A percentile compares a stretch with the other conserved stretches of the same genome.
phyloP scores from a whole-genome alignment of 2,329 filamentous ascomycete genomes.

The Sclerotinia sclerotiorum region DNA sequence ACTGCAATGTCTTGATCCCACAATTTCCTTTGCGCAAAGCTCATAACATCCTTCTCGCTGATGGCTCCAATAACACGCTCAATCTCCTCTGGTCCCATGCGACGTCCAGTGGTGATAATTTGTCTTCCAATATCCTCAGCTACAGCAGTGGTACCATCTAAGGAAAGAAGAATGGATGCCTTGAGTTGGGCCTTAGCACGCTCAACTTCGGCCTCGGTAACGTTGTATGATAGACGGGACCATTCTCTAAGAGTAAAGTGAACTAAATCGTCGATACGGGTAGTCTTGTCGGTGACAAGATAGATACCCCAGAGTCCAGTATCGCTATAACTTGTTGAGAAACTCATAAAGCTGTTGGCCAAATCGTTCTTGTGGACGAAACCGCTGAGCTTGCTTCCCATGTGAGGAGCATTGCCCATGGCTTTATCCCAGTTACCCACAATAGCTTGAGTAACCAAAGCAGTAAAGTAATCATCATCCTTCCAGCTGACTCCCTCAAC shows the following conservation, averaged over 20 bases:
- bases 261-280: constrained; percentile 87
- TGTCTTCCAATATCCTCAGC: constrained; percentile 98
- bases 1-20: constrained; percentile 98
- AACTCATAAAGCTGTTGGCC: constrained; percentile 99
- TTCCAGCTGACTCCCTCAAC: constrained; percentile 99
- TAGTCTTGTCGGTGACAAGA: constrained; percentile 87
- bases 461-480: constrained; percentile 98
- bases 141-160: constrained; percentile 95
- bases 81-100: constrained; percentile 88
- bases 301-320: constrained; percentile 99
- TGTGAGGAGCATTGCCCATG: constrained; percentile 94
- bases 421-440: constrained; percentile 99
- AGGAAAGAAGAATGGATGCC: constrained; percentile 93
- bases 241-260: constrained; percentile 99
- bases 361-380: constrained; percentile 93
- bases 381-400: constrained; percentile 96
- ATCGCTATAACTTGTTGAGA: constrained; percentile 99
- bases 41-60: constrained; percentile 95
- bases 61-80: constrained; percentile 87
- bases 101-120: constrained; percentile 93
- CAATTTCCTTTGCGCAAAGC: constrained; percentile 89
- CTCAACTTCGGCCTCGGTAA: constrained; percentile 88
- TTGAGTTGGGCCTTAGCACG: constrained; percentile 99
- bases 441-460: constrained; percentile 94
- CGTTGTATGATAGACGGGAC: constrained; percentile 88